Percentiles rank a stretch among this genome's conserved stretches.
phyloP scores from a whole-genome alignment of 1,139 yeast species.

The Lodderomyces margitis region DNA sequence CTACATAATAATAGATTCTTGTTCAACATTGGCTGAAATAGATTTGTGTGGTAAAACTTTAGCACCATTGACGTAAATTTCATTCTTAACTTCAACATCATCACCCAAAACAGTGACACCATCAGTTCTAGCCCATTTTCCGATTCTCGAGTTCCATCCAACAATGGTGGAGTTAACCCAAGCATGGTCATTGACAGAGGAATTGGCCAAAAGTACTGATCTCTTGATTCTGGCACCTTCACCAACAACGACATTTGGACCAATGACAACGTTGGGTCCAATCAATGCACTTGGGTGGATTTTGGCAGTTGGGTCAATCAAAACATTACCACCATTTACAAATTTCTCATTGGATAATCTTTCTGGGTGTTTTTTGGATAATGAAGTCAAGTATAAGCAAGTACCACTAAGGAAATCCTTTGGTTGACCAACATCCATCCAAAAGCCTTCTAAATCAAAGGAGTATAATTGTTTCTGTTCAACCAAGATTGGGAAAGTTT shows the following conservation, averaged over 20 bases:
- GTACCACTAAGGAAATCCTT: constrained; percentile 98
- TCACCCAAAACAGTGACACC: constrained; percentile 98
- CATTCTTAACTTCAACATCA: constrained; percentile 97
- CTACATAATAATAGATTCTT: constrained; percentile 96
- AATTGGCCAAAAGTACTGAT: constrained; percentile 88
- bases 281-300: constrained; percentile 91
- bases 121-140: constrained; percentile 99
- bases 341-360: constrained; percentile 64
- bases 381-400: constrained; percentile 83
- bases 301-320: constrained; percentile 93
- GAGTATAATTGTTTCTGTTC: constrained; percentile 88
- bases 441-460: constrained; percentile 97
- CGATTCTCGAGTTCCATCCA: constrained; percentile 98
- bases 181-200: constrained; percentile 94
- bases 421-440: constrained; percentile 99
- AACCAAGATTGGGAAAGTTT: constrained; percentile 96
- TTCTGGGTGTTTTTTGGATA: constrained; percentile 76
- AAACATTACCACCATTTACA: constrained; percentile 83
- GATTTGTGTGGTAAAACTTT: constrained; percentile 98
- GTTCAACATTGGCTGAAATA: constrained; percentile 93
- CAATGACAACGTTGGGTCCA: constrained; percentile 98
- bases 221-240: constrained; percentile 99
- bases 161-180: constrained; percentile 97
- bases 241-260: constrained; percentile 94
- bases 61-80: constrained; percentile 98